Evolutionary conservation across 257 asterid species (phyloP).

Genomic region (Solanum sejunctum): DNA sequence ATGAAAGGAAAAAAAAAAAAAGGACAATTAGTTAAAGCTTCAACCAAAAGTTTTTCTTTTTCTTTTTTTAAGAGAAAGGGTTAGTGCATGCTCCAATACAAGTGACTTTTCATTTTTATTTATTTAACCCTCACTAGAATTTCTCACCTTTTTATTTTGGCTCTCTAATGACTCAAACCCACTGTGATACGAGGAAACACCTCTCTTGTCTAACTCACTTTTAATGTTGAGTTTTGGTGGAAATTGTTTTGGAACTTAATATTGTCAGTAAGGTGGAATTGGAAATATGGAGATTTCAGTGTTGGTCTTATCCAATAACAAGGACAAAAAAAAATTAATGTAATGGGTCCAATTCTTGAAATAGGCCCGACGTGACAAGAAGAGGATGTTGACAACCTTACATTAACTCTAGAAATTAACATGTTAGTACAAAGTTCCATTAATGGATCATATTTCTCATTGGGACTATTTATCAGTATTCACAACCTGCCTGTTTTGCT

Average conservation of each 20-base stretch:
- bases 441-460: neutral
- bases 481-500: neutral
- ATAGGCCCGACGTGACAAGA: neutral
- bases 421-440: neutral
- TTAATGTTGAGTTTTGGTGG: neutral
- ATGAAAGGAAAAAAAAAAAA: no score
- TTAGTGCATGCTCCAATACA: no score
- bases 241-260: neutral
- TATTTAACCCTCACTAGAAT: no score
- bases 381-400: neutral
- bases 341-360: neutral
- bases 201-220: no score
- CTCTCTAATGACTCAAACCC: no score
- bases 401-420: neutral
- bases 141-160: no score
- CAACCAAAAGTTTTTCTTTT: no score
- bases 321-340: neutral
- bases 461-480: neutral
- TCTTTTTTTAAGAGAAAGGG: no score
- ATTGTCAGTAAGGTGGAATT: neutral
- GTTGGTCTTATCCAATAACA: neutral
- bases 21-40: no score
- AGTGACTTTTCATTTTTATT: no score
- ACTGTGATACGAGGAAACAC: no score
- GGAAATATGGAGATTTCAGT: neutral